These are phyloP conservation scores for Solanum chacoense DNA, from an alignment of 305 asterid species.

Conservation along the genomic window DNA sequence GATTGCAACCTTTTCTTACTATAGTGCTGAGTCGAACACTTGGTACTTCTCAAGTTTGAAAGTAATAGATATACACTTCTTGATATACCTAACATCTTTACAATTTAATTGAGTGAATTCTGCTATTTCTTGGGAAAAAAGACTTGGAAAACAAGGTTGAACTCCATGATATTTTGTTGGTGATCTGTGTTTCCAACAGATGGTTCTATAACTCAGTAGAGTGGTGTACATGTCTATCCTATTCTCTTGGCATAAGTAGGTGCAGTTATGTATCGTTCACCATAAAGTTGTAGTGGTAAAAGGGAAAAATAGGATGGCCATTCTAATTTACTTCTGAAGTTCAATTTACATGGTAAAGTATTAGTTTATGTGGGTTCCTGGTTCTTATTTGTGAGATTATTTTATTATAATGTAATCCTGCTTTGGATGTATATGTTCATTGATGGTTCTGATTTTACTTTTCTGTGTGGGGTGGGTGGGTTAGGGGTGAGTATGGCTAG, in stretches of 20 bases:
- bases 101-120: neutral
- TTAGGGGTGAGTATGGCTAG: neutral
- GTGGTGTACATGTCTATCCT: neutral
- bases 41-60: neutral
- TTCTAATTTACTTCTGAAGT: neutral
- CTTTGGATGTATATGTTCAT: neutral
- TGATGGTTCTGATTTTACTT: neutral
- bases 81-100: neutral
- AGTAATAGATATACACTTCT: neutral
- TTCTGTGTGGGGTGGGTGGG: neutral
- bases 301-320: neutral
- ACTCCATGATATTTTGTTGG: neutral
- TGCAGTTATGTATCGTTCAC: neutral
- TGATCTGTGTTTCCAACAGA: neutral
- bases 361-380: neutral
- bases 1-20: neutral
- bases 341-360: neutral
- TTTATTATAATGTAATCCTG: neutral
- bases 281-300: neutral
- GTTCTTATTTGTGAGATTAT: neutral
- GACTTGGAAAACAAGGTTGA: neutral
- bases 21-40: neutral
- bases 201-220: neutral
- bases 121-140: neutral
- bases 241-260: neutral